phyloP scores from a whole-genome alignment of 2,329 filamentous ascomycete species.

The Colletotrichum incanum region DNA sequence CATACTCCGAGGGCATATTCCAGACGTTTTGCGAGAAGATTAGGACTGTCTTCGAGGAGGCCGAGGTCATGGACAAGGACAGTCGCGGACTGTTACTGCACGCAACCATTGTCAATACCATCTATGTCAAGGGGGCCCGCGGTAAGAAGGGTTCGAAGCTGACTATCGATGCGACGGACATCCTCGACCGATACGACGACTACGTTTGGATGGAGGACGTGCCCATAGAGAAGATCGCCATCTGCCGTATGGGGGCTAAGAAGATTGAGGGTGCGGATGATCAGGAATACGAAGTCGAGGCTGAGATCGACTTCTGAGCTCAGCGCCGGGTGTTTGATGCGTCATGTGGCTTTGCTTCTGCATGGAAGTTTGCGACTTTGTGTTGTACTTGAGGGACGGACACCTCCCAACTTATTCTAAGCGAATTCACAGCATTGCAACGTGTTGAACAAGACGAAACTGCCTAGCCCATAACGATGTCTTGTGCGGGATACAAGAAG shows the following conservation, averaged over 20 bases:
- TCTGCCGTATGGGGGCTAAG: conserved; percentile 92
- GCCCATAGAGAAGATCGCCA: conserved; percentile 78
- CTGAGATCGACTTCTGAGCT: conserved; percentile 60
- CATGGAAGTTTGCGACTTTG: neutral
- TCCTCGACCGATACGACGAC: conserved; percentile 74
- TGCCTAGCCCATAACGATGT: neutral
- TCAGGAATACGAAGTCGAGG: conserved; percentile 69
- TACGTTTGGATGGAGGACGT: conserved; percentile 81
- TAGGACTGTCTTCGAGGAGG: conserved; percentile 67
- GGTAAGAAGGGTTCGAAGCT: conserved; percentile 55
- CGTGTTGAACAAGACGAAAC: neutral
- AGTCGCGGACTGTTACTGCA: conserved; percentile 80
- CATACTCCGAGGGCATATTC: conserved; percentile 67
- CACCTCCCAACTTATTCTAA: neutral
- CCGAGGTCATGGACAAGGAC: conserved; percentile 71
- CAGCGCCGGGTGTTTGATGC: neutral
- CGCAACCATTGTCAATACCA: conserved; percentile 88
- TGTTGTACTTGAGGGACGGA: neutral
- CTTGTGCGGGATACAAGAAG: neutral
- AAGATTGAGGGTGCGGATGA: conserved; percentile 69
- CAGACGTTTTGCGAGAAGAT: conserved; percentile 72
- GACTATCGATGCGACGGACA: conserved; percentile 68
- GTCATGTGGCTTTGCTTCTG: neutral
- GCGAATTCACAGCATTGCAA: neutral
- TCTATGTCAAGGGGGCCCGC: conserved; percentile 73